Base-by-base conservation (phyloP, 1,139 yeast genomes). In the Zygosaccharomyces sapae region DNA sequence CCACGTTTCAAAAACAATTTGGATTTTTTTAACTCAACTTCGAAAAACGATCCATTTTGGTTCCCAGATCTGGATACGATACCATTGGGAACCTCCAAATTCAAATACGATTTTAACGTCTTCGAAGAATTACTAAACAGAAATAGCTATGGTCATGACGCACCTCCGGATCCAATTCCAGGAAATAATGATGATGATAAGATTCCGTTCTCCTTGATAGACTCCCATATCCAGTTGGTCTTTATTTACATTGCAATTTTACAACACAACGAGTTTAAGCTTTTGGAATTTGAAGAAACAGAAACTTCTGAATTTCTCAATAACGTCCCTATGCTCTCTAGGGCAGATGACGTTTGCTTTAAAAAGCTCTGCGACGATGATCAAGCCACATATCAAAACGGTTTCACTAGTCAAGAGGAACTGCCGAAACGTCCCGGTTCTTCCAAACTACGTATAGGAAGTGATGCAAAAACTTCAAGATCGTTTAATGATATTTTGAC, bases 251-350 rank as follows among this genome's bases (percentile, higher is more conserved):
- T 89, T 45, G 89, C 96, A 1, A 76, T 89, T 44, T 71, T 90
- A 53, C 88, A 87, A 65, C 81, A 92, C 42, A 84, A 86, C 64
- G 90, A 86, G 59, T 80, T 80, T 56, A 80, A 84, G 35, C 73
- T 90, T 49, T 75, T 87, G 53, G 97, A 90, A 62, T 79, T 88
- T 54, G 97, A 90, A 61, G 95, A 86, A 63, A 83, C 87, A 55
- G 97, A 90, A 68, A 86, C 88, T 35, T 74, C 90, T 42, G 95
- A 89, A 62, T 81, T 80, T 56, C 72, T 90, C 53, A 79, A 81
- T 47, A 76, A 85, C 48, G 61, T 76, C 16, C 75, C 76, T 2
- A 58, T 65, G 45, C 59, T 68, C 4, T 62, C 68, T 2, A 62
- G 58, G 41, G 54, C 59, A 9, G 70, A 66, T 48, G 67, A 65